These are phyloP conservation scores for Crithidia expoeki DNA, from an alignment of 208 protist species.

Conservation along the genomic window DNA sequence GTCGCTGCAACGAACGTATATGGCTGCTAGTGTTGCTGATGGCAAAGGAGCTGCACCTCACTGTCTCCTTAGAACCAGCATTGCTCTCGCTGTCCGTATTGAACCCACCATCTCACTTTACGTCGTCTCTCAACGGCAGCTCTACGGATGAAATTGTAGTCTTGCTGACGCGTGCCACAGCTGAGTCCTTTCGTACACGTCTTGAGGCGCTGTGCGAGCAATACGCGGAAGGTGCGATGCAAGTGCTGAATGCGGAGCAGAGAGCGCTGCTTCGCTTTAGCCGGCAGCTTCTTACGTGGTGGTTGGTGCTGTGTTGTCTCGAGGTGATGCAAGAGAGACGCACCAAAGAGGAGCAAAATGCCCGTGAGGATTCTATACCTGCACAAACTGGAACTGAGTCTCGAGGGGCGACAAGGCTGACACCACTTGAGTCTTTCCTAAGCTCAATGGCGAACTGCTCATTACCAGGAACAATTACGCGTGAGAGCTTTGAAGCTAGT, in stretches of 20 bases:
- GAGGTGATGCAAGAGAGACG: not conserved
- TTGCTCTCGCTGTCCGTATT: too few species aligned
- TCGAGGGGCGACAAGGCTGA: too few species aligned
- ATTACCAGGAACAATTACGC: not conserved
- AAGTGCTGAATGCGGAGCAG: slow-evolving; percentile 37
- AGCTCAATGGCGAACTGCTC: not conserved
- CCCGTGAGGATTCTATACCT: too few species aligned
- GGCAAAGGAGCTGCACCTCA: slow-evolving; percentile 30
- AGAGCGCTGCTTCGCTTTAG: slow-evolving; percentile 51
- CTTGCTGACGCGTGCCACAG: not conserved
- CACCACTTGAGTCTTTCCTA: too few species aligned
- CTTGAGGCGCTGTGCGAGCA: slow-evolving; percentile 27
- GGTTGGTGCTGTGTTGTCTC: slow-evolving; percentile 39
- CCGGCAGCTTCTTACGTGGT: slow-evolving; percentile 46
- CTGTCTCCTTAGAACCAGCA: too few species aligned
- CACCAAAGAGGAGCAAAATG: not conserved
- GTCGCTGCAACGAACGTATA: slow-evolving; percentile 50
- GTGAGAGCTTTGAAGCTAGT: not conserved
- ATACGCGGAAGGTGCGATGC: slow-evolving; percentile 54
- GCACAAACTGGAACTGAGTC: not conserved
- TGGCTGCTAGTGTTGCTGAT: slow-evolving; percentile 51
- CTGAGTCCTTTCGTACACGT: slow-evolving; percentile 10
- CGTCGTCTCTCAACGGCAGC: too few species aligned
- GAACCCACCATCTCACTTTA: too few species aligned
- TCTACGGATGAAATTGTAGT: not conserved